phyloP scores from a whole-genome alignment of 495 filamentous ascomycete species.

The Trichoderma erinaceum region DNA sequence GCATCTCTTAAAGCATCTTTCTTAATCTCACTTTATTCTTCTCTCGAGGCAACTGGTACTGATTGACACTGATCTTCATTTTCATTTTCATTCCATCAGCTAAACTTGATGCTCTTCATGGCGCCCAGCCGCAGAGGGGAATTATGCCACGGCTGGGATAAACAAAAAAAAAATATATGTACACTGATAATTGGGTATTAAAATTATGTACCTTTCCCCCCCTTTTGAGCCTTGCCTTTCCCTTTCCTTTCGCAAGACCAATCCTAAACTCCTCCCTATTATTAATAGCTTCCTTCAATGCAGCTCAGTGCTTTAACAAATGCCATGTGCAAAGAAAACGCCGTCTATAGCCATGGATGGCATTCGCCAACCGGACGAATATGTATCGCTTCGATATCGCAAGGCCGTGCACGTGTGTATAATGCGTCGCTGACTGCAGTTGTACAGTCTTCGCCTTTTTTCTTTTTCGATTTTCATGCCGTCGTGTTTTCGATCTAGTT shows the following conservation, averaged over 20 bases:
- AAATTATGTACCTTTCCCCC: conserved; percentile 5
- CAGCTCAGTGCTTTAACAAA: not conserved
- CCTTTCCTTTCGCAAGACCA: not conserved
- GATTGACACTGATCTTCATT: not conserved
- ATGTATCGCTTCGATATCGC: conserved; percentile 16
- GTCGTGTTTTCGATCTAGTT: conserved; percentile 24
- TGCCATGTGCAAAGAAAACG: not conserved
- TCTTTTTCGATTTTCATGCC: conserved; percentile 15
- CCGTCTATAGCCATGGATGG: not conserved
- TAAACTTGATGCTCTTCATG: not conserved
- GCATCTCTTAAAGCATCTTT: not conserved
- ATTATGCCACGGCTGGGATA: not conserved
- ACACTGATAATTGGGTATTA: conserved; percentile 10
- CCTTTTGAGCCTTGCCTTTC: not conserved
- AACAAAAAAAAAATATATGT: not conserved
- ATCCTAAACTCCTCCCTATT: not conserved
- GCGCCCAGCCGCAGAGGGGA: not conserved
- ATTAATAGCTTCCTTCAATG: not conserved
- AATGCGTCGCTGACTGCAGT: not conserved
- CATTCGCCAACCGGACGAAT: conserved; percentile 2
- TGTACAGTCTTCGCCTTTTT: not conserved
- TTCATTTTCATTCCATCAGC: not conserved
- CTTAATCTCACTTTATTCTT: not conserved
- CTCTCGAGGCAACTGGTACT: not conserved
- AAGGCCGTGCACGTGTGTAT: not conserved